Evolutionary conservation across 768 basidiomycete species (phyloP), one percentile per base, ranked within the genome.

Genomic region (Sporobolomyces phaffii): DNA sequence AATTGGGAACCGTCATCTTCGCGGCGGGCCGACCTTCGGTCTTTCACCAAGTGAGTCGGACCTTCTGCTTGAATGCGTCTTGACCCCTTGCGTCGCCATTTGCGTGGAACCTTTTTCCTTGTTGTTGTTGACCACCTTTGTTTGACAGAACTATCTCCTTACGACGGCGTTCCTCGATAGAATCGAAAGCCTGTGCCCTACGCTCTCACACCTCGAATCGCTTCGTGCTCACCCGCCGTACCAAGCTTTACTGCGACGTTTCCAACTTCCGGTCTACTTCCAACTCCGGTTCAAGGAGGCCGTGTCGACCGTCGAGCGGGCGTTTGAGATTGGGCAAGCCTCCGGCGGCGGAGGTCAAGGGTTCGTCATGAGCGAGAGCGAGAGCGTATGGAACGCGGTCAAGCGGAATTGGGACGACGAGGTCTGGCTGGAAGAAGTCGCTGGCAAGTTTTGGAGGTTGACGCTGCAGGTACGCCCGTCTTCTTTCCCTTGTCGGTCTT

Each of bases 251-350:
- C 84, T 88, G 75, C 82, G 84, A 66, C 83, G 91, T 40, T 99
- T 96, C 93, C 96, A 98, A 76, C 82, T 99, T 4, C 89, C 91
- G 2, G 88, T 98, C 13, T 98, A 98, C 76, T 98, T 94, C 77
- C 96, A 99, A 75, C 80, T 99, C 66, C 84, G 94, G 48, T 94
- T 93, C 91, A 96, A 96, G 78, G 94, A 96, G 75, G 89, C 94
- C 57, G 85, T 92, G 0, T 79, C 82, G 1, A 81, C 80, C 54
- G 78, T 96, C 20, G 96, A 99, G 78, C 86, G 87, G 17, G 78
- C 79, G 3, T 78, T 98, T 31, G 59, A 67, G 14, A 52, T 51
- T 20, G 77, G 29, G 3, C 13, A 28, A n/a, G 56, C 64, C n/a
- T 48, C 41, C 28, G 63, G 51, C 28, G 44, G 53, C 6, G 65